These are phyloP conservation scores for Talaromyces thailandensis DNA, from an alignment of 495 filamentous ascomycete genomes.

Conservation along the genomic window DNA sequence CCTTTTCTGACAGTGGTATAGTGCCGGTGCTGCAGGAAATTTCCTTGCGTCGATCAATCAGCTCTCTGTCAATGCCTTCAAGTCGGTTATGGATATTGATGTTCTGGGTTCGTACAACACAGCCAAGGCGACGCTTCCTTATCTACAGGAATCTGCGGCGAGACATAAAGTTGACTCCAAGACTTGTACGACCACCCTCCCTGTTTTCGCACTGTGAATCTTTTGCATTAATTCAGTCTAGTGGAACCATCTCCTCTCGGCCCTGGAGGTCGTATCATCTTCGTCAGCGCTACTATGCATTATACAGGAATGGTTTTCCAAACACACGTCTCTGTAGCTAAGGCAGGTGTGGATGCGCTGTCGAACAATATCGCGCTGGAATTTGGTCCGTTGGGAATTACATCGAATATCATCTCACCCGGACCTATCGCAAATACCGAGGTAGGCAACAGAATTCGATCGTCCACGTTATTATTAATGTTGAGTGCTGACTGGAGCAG, in stretches of 20 bases:
- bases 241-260: constrained; percentile 30
- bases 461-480: constrained; percentile 12
- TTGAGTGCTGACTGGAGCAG: constrained; percentile 20
- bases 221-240: not conserved
- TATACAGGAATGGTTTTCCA: constrained; percentile 79
- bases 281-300: constrained; percentile 82
- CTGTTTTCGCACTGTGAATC: not conserved
- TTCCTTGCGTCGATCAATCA: constrained; percentile 83
- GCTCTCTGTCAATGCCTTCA: constrained; percentile 83
- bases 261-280: constrained; percentile 79
- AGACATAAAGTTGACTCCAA: constrained; percentile 46
- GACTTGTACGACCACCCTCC: constrained; percentile 22
- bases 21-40: constrained; percentile 91
- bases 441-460: constrained; percentile 24
- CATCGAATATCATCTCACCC: constrained; percentile 77
- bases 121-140: constrained; percentile 77
- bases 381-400: constrained; percentile 81
- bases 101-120: constrained; percentile 90
- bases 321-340: constrained; percentile 78
- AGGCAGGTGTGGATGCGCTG: constrained; percentile 83
- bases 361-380: constrained; percentile 69
- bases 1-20: constrained; percentile 18
- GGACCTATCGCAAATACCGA: constrained; percentile 65
- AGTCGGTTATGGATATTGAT: constrained; percentile 93
- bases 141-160: constrained; percentile 63